Evolutionary conservation across 768 basidiomycete genomes (phyloP).

Genomic region (Cystobasidium onofrii): DNA sequence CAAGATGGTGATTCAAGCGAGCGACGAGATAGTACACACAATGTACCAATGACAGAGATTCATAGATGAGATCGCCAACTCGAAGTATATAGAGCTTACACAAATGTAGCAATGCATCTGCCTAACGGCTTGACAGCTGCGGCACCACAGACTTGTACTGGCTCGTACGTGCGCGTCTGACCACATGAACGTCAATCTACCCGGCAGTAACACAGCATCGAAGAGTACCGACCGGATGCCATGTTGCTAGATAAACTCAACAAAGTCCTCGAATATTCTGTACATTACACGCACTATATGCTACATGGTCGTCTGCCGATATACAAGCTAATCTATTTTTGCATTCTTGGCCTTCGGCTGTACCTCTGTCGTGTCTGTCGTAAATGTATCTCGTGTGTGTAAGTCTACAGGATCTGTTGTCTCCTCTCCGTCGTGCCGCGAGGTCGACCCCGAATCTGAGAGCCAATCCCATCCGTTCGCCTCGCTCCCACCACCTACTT

Average conservation of each 20-base stretch:
- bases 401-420: neutral
- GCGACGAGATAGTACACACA: neutral
- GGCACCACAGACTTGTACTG: no score
- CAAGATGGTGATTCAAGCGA: neutral
- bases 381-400: neutral
- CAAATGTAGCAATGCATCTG: no score
- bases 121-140: no score
- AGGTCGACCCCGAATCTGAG: neutral
- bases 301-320: neutral
- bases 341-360: neutral
- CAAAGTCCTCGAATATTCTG: neutral
- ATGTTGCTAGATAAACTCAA: no score
- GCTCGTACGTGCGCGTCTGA: no score
- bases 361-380: neutral
- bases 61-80: no score
- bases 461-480: slow-evolving; percentile 6
- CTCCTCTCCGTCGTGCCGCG: neutral
- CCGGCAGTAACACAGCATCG: no score
- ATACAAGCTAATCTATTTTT: neutral
- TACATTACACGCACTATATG: neutral
- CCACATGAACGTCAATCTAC: no score
- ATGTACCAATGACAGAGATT: neutral
- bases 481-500: neutral
- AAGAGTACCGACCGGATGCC: no score
- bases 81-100: no score